Evolutionary conservation across 2,329 filamentous ascomycete species (phyloP), one percentile per base, ranked within the genome.

Genomic region (Microsporum canis): DNA sequence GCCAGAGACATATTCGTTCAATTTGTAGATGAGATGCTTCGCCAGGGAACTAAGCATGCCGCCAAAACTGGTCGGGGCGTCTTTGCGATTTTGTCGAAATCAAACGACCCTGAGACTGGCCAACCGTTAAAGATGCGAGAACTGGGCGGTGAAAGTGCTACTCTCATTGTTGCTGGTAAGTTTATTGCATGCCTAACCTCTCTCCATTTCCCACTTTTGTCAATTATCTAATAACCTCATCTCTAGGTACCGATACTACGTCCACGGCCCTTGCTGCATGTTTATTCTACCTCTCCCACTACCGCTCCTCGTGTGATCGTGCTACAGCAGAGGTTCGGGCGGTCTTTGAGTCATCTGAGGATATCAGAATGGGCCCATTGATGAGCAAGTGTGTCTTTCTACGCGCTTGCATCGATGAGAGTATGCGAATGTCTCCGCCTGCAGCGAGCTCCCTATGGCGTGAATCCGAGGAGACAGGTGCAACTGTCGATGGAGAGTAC

Each of bases 61-160:
- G 17, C 65, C 63, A 62, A 68, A 61, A 57, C 63, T 61, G 49
- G 61, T 63, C 12, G 64, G 62, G 76, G 76, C 51, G 76, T 80
- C 65, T 76, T 77, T 69, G 72, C 77, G 68, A 70, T 80, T 70
- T 71, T 78, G 5, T 67, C 77, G 51, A 71, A 77, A 61, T 74
- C 77, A 55, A 74, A 75, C 66, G 73, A 81, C 66, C 73, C 75
- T 1, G 71, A 78, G 63, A 77, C 77, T 14, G 72, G 75, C 62
- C 66, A 73, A 36, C 71, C 76, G 59, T 74, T 78, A 70, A 71
- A 70, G 64, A 69, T 72, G 69, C 69, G 73, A 59, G 78, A 80
- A 65, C 64, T 80, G 29, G 78, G 75, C 72, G 75, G 73, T 62
- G 78, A 80, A 65, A 76, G 74, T 34, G 76, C 77, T 57, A 69